A percentile compares a stretch with the other conserved stretches of the same genome.
Conservation (phyloP, 2,329 filamentous ascomycete species). For the Exophiala aquamarina region DNA sequence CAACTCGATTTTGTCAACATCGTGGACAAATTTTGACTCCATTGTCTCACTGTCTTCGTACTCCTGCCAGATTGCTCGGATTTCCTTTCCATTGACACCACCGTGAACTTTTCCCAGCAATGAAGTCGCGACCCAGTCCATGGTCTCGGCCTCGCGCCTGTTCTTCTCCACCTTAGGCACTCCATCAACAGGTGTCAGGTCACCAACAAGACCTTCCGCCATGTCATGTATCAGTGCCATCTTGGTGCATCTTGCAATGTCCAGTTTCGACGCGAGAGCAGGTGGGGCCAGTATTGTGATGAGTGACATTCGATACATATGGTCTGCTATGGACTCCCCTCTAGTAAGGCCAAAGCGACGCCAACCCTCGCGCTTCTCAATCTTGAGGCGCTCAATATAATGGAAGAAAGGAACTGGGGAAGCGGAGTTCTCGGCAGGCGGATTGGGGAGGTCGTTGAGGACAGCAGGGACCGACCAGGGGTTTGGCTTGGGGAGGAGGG, state of each 20-base stretch:
- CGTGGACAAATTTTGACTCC: constrained; percentile 89
- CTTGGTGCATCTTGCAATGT: constrained; percentile 81
- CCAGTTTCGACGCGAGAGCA: constrained; percentile 67
- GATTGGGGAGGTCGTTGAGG: constrained; percentile 62
- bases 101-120: constrained; percentile 74
- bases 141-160: constrained; percentile 80
- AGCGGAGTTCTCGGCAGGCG: constrained; percentile 59
- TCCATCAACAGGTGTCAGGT: constrained; percentile 91
- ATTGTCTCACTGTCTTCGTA: constrained; percentile 85
- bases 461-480: constrained; percentile 48
- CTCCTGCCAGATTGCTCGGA: constrained; percentile 85
- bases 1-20: constrained; percentile 96
- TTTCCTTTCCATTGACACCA: constrained; percentile 67
- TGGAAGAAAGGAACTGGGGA: constrained; percentile 93
- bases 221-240: constrained; percentile 98
- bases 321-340: constrained; percentile 91
- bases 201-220: constrained; percentile 91
- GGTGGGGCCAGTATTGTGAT: constrained; percentile 90
- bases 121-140: constrained; percentile 80
- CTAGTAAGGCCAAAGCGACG: constrained; percentile 73
- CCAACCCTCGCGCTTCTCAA: constrained; percentile 95
- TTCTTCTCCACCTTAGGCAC: constrained; percentile 86
- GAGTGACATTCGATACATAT: constrained; percentile 99
- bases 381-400: constrained; percentile 89
- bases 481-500: constrained; percentile 24